These are phyloP conservation scores for Westerdykella ornata DNA, from an alignment of 2,329 filamentous ascomycete species.

Conservation along the genomic window DNA sequence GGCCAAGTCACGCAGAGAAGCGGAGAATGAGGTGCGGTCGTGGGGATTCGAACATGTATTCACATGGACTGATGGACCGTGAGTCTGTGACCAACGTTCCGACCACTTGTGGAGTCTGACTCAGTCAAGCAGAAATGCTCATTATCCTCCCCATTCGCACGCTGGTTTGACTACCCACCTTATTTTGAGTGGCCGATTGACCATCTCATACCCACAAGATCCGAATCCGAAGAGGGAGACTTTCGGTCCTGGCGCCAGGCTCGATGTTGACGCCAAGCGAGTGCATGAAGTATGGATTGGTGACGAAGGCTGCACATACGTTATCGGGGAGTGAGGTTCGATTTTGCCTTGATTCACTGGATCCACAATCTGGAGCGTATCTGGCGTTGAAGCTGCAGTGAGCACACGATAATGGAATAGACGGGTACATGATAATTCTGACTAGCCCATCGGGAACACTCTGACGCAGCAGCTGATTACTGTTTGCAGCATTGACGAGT, in stretches of 20 bases:
- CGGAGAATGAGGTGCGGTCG: conserved; percentile 56
- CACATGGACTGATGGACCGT: conserved; percentile 66
- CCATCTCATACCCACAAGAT: conserved; percentile 60
- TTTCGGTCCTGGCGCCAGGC: conserved; percentile 53
- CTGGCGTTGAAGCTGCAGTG: no score
- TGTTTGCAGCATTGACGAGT: no score
- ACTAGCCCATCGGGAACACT: no score
- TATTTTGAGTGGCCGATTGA: conserved; percentile 58
- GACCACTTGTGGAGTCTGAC: conserved; percentile 7
- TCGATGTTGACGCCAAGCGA: conserved; percentile 59
- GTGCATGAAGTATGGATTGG: conserved; percentile 67
- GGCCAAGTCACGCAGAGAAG: conserved; percentile 42
- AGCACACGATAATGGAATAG: no score
- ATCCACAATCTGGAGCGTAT: no score
- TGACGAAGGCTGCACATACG: conserved; percentile 59
- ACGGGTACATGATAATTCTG: no score
- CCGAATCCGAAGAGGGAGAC: conserved; percentile 50
- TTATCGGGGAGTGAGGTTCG: conserved; percentile 48
- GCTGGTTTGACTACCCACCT: conserved; percentile 61
- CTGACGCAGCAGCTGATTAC: no score
- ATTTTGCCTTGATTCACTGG: no score
- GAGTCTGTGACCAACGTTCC: conserved; percentile 32
- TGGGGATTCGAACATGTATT: conserved; percentile 67
- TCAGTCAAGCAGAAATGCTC: conserved; percentile 48
- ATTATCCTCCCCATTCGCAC: conserved; percentile 65